Evolutionary conservation across 306 rosid genomes (phyloP).

Genomic region (Lathyrus aphaca): DNA sequence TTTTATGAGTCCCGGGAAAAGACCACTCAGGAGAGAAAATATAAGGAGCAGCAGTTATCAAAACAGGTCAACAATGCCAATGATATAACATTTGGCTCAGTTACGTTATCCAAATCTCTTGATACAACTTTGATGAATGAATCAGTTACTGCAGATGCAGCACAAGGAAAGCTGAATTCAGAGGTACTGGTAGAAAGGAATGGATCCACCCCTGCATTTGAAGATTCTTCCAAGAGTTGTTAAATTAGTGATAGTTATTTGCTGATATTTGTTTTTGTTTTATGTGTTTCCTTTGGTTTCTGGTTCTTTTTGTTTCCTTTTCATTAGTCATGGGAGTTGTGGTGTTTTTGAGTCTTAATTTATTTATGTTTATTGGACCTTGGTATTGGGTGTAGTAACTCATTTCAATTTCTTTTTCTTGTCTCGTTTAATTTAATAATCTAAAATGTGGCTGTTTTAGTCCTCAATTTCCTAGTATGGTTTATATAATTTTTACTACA

Average conservation of each 20-base stretch:
- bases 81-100: conserved; percentile 38
- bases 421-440: conserved; percentile 18
- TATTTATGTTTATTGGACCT: conserved; percentile 16
- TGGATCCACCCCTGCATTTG: conserved; percentile 39
- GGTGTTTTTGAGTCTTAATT: conserved; percentile 23
- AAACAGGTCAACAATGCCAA: conserved; percentile 39
- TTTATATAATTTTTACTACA: no score
- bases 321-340: conserved; percentile 26
- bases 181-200: conserved; percentile 35
- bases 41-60: conserved; percentile 44
- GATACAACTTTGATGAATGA: conserved; percentile 37
- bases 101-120: conserved; percentile 39
- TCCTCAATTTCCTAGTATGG: background rate
- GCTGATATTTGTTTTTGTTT: conserved; percentile 18
- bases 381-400: conserved; percentile 31
- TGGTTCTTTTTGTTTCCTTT: background rate
- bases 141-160: conserved; percentile 39
- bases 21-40: conserved; percentile 42
- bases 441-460: background rate
- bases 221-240: conserved; percentile 41
- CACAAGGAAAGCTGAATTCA: conserved; percentile 28
- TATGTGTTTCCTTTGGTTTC: background rate
- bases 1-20: conserved; percentile 55
- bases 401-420: conserved; percentile 1
- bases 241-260: conserved; percentile 15